These are phyloP conservation scores for Penicillium sp. DNA, from an alignment of 2,329 filamentous ascomycete genomes.

Conservation along the genomic window DNA sequence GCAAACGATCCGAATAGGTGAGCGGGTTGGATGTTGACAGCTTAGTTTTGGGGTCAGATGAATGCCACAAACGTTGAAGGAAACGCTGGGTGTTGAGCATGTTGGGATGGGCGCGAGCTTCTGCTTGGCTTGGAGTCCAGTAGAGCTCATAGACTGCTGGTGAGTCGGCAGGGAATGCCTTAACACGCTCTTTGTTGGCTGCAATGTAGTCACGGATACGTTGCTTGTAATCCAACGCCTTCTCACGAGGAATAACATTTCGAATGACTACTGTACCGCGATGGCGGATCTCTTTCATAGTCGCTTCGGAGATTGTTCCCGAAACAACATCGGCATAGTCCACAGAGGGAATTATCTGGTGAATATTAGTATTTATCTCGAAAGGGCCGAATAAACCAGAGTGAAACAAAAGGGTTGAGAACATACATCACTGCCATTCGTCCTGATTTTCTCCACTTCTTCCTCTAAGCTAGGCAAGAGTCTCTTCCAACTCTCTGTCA, in stretches of 20 bases:
- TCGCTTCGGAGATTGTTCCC: slow-evolving; percentile 42
- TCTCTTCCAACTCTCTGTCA: slow-evolving; percentile 51
- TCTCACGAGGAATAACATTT: slow-evolving; percentile 67
- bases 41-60: slow-evolving; percentile 54
- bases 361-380: no score
- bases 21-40: slow-evolving; percentile 65
- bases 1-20: slow-evolving; percentile 72
- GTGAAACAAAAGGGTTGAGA: background rate
- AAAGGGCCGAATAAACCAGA: background rate
- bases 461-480: slow-evolving; percentile 47
- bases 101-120: slow-evolving; percentile 70
- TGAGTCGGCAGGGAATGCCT: slow-evolving; percentile 69
- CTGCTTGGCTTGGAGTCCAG: slow-evolving; percentile 72
- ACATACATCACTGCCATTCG: slow-evolving; percentile 49
- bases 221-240: slow-evolving; percentile 70
- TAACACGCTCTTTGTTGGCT: slow-evolving; percentile 59
- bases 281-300: slow-evolving; percentile 59
- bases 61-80: slow-evolving; percentile 70
- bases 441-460: slow-evolving; percentile 50
- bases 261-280: slow-evolving; percentile 69
- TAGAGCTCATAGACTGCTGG: slow-evolving; percentile 78
- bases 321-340: slow-evolving; percentile 49
- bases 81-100: slow-evolving; percentile 66
- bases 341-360: slow-evolving; percentile 51
- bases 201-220: slow-evolving; percentile 69